Base-by-base conservation (phyloP, 1,139 yeast genomes). In the Debaryomyces udenii region DNA sequence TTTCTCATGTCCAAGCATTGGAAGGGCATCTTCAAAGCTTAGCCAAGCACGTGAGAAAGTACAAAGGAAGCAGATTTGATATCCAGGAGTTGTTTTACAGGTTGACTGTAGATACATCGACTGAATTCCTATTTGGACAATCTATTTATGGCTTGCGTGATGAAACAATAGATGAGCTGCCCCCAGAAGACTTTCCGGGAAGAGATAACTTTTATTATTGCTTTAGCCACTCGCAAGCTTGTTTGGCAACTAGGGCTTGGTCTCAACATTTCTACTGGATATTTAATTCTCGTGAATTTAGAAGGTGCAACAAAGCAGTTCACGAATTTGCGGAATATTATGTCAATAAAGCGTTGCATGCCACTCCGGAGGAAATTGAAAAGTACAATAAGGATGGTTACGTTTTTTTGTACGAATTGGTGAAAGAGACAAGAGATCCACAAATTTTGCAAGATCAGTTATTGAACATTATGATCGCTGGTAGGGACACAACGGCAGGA, bases 401-500 rank as follows among this genome's bases (percentile, higher is more conserved):
- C 48, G 65, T 74, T 13, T 77, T 78, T 52, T 64, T 78, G 48
- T 71, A 71, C 45, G 81, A 76, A 49, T 65, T 78, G 47, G 75
- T 64, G 29, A 73, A 74, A 51, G 74, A 74, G 49, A 75, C 82
- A 1, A 65, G 71, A 41, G 73, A 78, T 52, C 78, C 76, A 6
- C 57, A 50, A 27, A 63, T 69, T 10, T 66, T 78, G 47, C 67
- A 79, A 37, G 80, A 76, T 51, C 81, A 78, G 54, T 64, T 74
- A 27, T 61, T 78, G 49, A 76, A 75, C 49, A 72, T 78, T 46
- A 57, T 78, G 44, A 60, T 77, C 18, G 82, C 82, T 18, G 82
- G 81, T 16, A 65, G 83, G 52, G 82, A 78, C 53, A 78, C 83
- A 35, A 78, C 83, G 14, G 83, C 83, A 1, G 75, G 78, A 3